These are phyloP conservation scores for Pythium dissimile DNA, from an alignment of 352 stramenopile species.

Conservation along the genomic window DNA sequence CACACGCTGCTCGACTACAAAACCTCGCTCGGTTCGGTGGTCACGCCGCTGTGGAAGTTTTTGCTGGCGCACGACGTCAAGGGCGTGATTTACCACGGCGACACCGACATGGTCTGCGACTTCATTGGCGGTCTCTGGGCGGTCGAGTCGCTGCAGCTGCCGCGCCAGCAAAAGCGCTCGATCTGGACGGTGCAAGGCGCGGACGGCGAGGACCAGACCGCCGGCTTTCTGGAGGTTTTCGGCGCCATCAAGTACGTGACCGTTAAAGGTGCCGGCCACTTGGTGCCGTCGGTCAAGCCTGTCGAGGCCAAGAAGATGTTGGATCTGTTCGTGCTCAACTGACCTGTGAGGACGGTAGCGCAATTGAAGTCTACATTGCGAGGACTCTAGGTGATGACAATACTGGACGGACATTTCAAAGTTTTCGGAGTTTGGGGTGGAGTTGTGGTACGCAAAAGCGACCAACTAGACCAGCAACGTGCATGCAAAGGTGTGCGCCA, in stretches of 20 bases:
- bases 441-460: no score
- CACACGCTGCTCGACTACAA: slow-evolving; percentile 51
- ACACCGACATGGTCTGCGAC: slow-evolving; percentile 67
- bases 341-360: neutral
- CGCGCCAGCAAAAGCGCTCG: slow-evolving; percentile 30
- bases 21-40: slow-evolving; percentile 33
- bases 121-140: slow-evolving; percentile 66
- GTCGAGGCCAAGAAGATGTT: slow-evolving; percentile 68
- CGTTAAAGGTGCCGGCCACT: slow-evolving; percentile 88
- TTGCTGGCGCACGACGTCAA: slow-evolving; percentile 40
- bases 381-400: no score
- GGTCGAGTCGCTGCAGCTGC: slow-evolving; percentile 59
- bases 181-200: slow-evolving; percentile 34
- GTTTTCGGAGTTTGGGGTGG: no score
- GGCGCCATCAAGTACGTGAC: slow-evolving; percentile 86
- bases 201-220: slow-evolving; percentile 60
- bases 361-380: no score
- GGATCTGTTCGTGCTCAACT: slow-evolving; percentile 61
- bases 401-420: no score
- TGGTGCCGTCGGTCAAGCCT: slow-evolving; percentile 85
- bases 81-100: slow-evolving; percentile 75
- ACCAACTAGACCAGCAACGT: no score
- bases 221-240: slow-evolving; percentile 82
- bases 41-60: slow-evolving; percentile 58
- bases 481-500: no score